A percentile compares a stretch with the other conserved stretches of the same genome.
Conservation (phyloP, 2,329 filamentous ascomycete genomes). For the Madurella fahalii region DNA sequence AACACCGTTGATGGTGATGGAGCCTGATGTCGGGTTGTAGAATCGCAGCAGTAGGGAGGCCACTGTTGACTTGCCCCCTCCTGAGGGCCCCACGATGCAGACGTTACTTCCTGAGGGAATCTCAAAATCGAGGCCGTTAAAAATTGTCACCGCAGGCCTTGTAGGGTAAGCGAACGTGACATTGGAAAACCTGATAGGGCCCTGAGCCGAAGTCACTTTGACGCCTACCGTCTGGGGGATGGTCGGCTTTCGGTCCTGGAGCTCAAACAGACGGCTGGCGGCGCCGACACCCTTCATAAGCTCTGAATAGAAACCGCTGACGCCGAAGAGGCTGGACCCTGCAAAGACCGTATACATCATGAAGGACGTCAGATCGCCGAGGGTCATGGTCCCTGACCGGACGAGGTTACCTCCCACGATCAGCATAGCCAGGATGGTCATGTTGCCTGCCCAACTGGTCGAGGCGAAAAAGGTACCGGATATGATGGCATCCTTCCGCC, state of each 20-base stretch:
- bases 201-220: constrained; percentile 77
- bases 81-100: constrained; percentile 92
- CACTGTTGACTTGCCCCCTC: constrained; percentile 94
- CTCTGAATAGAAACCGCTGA: constrained; percentile 96
- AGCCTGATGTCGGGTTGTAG: constrained; percentile 75
- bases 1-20: constrained; percentile 76
- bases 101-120: constrained; percentile 93
- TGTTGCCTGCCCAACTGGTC: constrained; percentile 90
- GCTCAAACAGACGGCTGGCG: constrained; percentile 90
- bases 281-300: constrained; percentile 98
- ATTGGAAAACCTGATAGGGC: constrained; percentile 81
- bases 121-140: constrained; percentile 81
- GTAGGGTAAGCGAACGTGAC: constrained; percentile 92
- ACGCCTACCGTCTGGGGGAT: constrained; percentile 82
- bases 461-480: constrained; percentile 84
- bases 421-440: constrained; percentile 88
- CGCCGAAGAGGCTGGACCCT: constrained; percentile 81
- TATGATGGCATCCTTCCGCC: constrained; percentile 79
- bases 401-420: constrained; percentile 91
- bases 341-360: constrained; percentile 95
- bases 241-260: constrained; percentile 82
- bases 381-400: constrained; percentile 75
- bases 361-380: constrained; percentile 92
- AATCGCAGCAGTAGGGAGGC: constrained; percentile 88
- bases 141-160: constrained; percentile 84